Evolutionary conservation across 2,329 filamentous ascomycete species (phyloP).

Genomic region (Fusarium bulbicola): DNA sequence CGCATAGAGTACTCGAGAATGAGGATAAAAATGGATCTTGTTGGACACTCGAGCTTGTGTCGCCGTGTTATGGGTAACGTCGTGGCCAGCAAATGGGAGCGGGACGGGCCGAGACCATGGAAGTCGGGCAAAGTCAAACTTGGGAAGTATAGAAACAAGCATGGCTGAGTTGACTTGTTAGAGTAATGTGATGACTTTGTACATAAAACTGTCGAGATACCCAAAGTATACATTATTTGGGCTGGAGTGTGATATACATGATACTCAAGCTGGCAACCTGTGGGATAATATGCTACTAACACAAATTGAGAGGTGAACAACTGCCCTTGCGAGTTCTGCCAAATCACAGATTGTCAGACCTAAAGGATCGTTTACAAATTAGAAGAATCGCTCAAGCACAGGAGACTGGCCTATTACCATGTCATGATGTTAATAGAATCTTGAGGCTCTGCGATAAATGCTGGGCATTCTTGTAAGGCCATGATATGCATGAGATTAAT

Average conservation of each 20-base stretch:
- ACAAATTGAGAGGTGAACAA: neutral
- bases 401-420: neutral
- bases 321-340: too few species aligned
- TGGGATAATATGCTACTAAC: neutral
- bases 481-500: too few species aligned
- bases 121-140: slow-evolving; percentile 1
- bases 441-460: neutral
- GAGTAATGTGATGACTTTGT: neutral
- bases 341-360: neutral
- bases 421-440: neutral
- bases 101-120: slow-evolving; percentile 23
- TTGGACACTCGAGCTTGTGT: slow-evolving; percentile 23
- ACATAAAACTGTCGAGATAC: neutral
- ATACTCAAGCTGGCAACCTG: neutral
- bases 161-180: neutral
- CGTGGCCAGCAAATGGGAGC: neutral
- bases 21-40: slow-evolving; percentile 29
- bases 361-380: neutral
- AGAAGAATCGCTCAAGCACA: neutral
- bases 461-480: neutral
- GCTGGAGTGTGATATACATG: neutral
- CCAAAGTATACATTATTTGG: neutral
- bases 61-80: neutral
- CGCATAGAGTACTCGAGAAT: slow-evolving; percentile 21
- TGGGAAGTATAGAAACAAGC: neutral